These are phyloP conservation scores for Pseudomicrostroma phylloplanum DNA, from an alignment of 1,284 basidiomycete genomes.

Conservation along the genomic window DNA sequence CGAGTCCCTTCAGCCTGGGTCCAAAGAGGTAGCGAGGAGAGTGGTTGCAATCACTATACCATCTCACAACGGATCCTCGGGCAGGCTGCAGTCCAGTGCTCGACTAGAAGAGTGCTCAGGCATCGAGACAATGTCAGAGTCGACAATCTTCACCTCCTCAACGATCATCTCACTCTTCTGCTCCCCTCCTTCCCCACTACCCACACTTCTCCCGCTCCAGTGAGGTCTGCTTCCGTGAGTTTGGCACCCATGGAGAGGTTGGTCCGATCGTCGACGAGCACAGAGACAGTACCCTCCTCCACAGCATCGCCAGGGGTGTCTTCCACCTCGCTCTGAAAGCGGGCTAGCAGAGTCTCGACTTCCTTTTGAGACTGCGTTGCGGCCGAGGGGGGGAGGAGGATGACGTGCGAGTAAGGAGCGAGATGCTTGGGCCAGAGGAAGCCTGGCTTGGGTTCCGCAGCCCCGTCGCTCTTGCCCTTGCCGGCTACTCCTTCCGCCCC, in stretches of 20 bases:
- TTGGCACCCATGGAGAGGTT: not conserved
- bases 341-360: not conserved
- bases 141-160: not conserved
- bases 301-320: not conserved
- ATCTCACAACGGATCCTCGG: too few relatives aligned
- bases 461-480: not conserved
- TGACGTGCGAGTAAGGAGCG: slow-evolving; percentile 35
- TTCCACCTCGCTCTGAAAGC: not conserved
- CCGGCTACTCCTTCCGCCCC: not conserved
- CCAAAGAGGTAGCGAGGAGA: too few relatives aligned
- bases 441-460: slow-evolving; percentile 13
- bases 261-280: slow-evolving; percentile 1
- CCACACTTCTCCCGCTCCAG: slow-evolving; percentile 5
- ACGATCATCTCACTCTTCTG: slow-evolving; percentile 6
- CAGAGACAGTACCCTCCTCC: not conserved
- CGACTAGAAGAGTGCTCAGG: too few relatives aligned
- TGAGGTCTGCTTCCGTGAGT: not conserved
- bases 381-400: slow-evolving; percentile 19
- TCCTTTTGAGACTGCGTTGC: not conserved
- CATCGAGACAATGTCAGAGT: too few relatives aligned
- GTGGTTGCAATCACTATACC: too few relatives aligned
- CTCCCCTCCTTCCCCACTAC: slow-evolving; percentile 12
- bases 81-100: too few relatives aligned
- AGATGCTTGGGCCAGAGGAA: slow-evolving; percentile 43
- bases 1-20: not conserved